These are phyloP conservation scores for Seminavis robusta DNA, from an alignment of 108 stramenopile genomes.

Conservation along the genomic window DNA sequence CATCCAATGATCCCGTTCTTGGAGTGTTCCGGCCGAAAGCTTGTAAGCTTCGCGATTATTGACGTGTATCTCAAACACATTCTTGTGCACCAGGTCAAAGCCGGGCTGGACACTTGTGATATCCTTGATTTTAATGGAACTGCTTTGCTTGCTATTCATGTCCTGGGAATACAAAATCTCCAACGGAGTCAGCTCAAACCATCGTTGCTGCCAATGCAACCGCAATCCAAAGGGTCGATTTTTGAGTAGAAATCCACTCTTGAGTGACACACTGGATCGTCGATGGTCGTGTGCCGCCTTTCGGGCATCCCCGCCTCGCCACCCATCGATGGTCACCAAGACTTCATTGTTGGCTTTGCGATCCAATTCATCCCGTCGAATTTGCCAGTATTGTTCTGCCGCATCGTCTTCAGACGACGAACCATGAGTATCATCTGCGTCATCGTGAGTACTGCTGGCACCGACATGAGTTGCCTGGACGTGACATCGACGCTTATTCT, in stretches of 20 bases:
- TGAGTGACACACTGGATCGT: slow-evolving; percentile 1
- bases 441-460: slow-evolving; percentile 5
- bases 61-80: slow-evolving; percentile 23
- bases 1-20: slow-evolving; percentile 22
- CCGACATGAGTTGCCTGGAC: slow-evolving; percentile 14
- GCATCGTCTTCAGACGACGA: too few relatives aligned
- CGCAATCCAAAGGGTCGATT: slow-evolving; percentile 4
- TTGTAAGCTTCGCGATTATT: background rate
- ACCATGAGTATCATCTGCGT: background rate
- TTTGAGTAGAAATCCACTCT: slow-evolving; percentile 14
- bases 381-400: slow-evolving; percentile 15
- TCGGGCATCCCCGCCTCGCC: background rate
- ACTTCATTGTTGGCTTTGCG: slow-evolving; percentile 23
- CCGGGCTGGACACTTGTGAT: slow-evolving; percentile 12
- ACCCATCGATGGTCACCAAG: slow-evolving; percentile 12
- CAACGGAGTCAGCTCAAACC: slow-evolving; percentile 15
- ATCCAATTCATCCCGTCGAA: slow-evolving; percentile 23
- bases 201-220: slow-evolving; percentile 26
- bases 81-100: slow-evolving; percentile 4
- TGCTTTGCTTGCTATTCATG: slow-evolving; percentile 1
- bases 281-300: background rate
- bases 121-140: slow-evolving; percentile 10
- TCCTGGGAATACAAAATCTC: slow-evolving; percentile 6
- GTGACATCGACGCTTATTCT: slow-evolving; percentile 9
- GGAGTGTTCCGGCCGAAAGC: slow-evolving; percentile 9